phyloP scores from a whole-genome alignment of 2,329 filamentous ascomycete species.

The Tolypocladium amazonense region DNA sequence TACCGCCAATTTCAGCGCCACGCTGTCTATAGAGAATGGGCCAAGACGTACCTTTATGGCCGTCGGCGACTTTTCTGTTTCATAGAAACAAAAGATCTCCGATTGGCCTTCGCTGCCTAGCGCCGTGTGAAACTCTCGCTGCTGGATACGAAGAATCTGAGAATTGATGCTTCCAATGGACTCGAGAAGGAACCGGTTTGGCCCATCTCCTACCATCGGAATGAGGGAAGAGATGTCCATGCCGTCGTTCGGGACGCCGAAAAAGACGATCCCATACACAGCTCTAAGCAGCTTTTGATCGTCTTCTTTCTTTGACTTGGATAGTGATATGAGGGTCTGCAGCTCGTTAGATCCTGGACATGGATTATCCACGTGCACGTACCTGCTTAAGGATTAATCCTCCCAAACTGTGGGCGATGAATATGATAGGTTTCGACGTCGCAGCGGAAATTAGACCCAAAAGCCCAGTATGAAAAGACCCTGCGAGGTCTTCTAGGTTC shows the following conservation, averaged over 20 bases:
- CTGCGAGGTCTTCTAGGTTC: not conserved
- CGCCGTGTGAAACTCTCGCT: no score
- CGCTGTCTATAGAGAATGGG: no score
- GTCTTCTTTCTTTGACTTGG: no score
- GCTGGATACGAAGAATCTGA: not conserved
- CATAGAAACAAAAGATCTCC: no score
- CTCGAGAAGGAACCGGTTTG: not conserved
- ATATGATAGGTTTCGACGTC: not conserved
- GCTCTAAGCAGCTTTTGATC: not conserved
- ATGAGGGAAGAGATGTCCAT: not conserved
- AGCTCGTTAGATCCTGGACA: not conserved
- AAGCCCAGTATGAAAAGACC: not conserved
- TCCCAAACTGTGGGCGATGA: not conserved
- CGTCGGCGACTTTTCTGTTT: no score
- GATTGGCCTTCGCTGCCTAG: no score
- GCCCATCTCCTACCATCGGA: not conserved
- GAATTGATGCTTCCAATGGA: not conserved
- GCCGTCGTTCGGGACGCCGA: not conserved
- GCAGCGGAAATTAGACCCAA: not conserved
- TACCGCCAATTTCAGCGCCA: no score
- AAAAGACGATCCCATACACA: not conserved
- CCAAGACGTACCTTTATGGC: no score
- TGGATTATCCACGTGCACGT: not conserved
- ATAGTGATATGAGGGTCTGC: no score
- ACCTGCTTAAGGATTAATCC: not conserved